Evolutionary conservation across 352 stramenopile species (phyloP).

Genomic region (Globisporangium perplexum): DNA sequence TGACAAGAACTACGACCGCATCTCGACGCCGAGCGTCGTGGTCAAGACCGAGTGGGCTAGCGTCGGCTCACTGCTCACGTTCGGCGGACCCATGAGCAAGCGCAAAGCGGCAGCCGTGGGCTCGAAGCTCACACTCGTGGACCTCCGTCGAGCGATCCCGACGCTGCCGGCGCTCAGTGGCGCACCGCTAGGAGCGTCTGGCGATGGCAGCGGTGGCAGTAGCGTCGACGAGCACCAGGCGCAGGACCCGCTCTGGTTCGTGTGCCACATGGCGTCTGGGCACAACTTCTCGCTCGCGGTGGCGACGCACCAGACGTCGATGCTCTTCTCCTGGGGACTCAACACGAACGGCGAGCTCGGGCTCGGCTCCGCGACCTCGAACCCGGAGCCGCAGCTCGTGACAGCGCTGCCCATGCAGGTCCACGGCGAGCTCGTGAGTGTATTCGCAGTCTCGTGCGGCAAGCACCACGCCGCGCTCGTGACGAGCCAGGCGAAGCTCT

Average conservation of each 20-base stretch:
- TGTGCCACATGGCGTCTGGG: slow-evolving; percentile 52
- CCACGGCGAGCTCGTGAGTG: slow-evolving; percentile 27
- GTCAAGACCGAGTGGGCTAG: slow-evolving; percentile 35
- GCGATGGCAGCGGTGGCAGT: not conserved
- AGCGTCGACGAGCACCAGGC: no score
- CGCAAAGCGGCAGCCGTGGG: slow-evolving; percentile 31
- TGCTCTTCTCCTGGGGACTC: slow-evolving; percentile 44
- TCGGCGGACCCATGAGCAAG: slow-evolving; percentile 38
- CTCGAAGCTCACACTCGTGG: slow-evolving; percentile 22
- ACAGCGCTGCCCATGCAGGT: slow-evolving; percentile 25
- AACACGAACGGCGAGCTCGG: slow-evolving; percentile 60
- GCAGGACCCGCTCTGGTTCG: slow-evolving; percentile 25
- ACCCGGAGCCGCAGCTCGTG: slow-evolving; percentile 31
- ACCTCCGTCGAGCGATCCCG: slow-evolving; percentile 20
- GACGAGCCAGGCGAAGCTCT: slow-evolving; percentile 50
- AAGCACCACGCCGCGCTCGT: slow-evolving; percentile 69
- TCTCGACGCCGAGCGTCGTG: slow-evolving; percentile 39
- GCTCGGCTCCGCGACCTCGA: slow-evolving; percentile 26
- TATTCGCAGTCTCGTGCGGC: slow-evolving; percentile 52
- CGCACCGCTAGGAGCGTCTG: no score
- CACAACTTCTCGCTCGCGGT: slow-evolving; percentile 57
- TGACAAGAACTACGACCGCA: slow-evolving; percentile 56
- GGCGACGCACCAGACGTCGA: slow-evolving; percentile 31
- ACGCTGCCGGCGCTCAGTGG: not conserved
- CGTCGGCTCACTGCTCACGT: slow-evolving; percentile 32